Evolutionary conservation across 2,329 filamentous ascomycete species (phyloP), one percentile per base, ranked within the genome.

Genomic region (Stagonosporopsis chrysanthemi): DNA sequence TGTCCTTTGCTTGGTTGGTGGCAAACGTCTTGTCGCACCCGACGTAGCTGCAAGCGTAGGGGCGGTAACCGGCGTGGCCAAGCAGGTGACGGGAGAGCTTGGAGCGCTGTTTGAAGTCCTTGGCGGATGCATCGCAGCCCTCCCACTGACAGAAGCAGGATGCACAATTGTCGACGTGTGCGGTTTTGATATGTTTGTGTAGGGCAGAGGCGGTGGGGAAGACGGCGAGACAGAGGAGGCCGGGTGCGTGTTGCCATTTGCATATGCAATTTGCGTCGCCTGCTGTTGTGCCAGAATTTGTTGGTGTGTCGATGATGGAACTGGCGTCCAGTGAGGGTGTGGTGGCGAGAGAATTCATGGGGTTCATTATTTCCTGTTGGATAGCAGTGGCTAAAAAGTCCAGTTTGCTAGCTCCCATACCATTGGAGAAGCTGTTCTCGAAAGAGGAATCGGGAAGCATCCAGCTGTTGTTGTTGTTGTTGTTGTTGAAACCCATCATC

Each of bases 1-100:
- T 77, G 38, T 77, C 73, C 47, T 76, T 73, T n/a, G 74, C 74
- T 63, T 77, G 75, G 40, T 75, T 76, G 4, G 75, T 77, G 5
- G 72, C 75, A 51, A 77, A 77, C 0, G 70, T 76, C 60, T 77
- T 76, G 56, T 66, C 67, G 61, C 75, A 77, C 4, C 66, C 70
- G 15, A 63, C 44, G 33, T 68, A 76, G 31, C 68, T 72, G 56
- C 75, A 77, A 14, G 70, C 68, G 44, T 75, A 76, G 2, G 74
- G 74, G 3, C 73, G 69, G 56, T 77, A 69, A 15, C 74, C 73
- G 8, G 73, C 72, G 48, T 77, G 75, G 2, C 69, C 72, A 17
- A 75, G 72, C 24, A 77, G 64, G 52, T 77, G 75, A 11, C 75
- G 70, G 23, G 67, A 72, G 3, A 77, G 66, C 60, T 77, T 77